These are phyloP conservation scores for Silene conica DNA, from an alignment of 148 eudicot species.

Conservation along the genomic window DNA sequence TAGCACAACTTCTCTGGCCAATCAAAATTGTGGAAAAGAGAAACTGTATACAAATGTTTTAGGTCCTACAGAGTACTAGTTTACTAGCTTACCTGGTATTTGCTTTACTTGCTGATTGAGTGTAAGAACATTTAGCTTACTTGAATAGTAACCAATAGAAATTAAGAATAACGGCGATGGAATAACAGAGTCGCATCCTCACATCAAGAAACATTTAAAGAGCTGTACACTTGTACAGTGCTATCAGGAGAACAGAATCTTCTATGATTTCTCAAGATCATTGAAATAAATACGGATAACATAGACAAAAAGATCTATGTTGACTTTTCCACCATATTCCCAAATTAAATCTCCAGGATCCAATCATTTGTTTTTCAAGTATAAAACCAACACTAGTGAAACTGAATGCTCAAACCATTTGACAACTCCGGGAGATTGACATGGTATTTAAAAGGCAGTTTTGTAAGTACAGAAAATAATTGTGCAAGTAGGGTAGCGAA, in stretches of 20 bases:
- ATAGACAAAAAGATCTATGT: background rate
- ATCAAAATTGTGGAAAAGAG: background rate
- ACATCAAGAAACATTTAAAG: too few species aligned
- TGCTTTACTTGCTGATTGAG: background rate
- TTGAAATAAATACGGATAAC: too few species aligned
- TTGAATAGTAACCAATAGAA: background rate
- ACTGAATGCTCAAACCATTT: too few species aligned
- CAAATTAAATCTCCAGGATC: background rate
- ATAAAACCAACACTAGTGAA: too few species aligned
- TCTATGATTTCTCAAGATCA: background rate
- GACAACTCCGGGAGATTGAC: too few species aligned
- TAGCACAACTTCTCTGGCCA: background rate
- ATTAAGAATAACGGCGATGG: background rate
- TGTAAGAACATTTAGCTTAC: background rate
- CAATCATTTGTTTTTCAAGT: too few species aligned
- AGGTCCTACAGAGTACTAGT: background rate
- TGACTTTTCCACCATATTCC: background rate
- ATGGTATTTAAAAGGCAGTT: too few species aligned
- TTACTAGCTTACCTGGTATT: too few species aligned
- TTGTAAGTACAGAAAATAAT: background rate
- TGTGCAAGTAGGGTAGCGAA: background rate
- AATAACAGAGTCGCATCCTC: too few species aligned
- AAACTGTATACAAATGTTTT: background rate
- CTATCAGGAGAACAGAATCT: too few species aligned
- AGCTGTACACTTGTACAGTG: too few species aligned